Conservation (phyloP, 805 yeast species). For the Wickerhamomyces ciferrii region DNA sequence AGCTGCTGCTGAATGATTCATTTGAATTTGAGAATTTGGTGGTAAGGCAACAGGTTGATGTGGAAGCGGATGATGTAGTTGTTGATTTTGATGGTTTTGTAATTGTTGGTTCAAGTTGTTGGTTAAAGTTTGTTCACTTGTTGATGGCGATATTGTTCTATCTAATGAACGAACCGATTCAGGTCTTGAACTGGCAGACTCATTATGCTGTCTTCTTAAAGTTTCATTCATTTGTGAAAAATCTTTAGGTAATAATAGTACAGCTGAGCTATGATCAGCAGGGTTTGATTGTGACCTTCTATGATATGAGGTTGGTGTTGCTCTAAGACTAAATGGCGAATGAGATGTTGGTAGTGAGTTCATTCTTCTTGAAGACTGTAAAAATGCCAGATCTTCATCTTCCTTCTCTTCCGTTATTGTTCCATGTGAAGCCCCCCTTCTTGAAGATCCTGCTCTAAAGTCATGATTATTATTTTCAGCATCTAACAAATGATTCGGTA, state of each 20-base stretch:
- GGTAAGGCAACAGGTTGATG: background rate
- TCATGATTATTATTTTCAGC: background rate
- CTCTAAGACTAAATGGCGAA: slow-evolving; percentile 1
- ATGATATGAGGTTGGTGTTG: slow-evolving; percentile 10
- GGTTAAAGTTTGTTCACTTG: background rate
- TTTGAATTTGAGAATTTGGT: background rate
- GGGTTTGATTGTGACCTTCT: slow-evolving; percentile 21
- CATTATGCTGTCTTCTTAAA: background rate
- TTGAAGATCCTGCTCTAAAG: background rate
- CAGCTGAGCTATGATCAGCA: slow-evolving; percentile 20
- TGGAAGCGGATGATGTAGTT: background rate
- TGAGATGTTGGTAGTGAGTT: slow-evolving; percentile 12
- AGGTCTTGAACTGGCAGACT: background rate
- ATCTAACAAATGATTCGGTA: slow-evolving; percentile 20
- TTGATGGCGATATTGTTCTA: background rate
- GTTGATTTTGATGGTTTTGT: background rate
- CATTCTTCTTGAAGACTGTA: slow-evolving; percentile 9
- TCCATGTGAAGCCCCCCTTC: slow-evolving; percentile 13
- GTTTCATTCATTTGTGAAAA: slow-evolving; percentile 3
- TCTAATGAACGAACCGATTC: background rate
- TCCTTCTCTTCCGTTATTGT: slow-evolving; percentile 20
- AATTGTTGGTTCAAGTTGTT: too few relatives aligned
- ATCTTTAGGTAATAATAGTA: slow-evolving; percentile 15
- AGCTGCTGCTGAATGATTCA: background rate
- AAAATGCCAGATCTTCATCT: slow-evolving; percentile 10